Conservation (phyloP, 345 rosid genomes). For the Syzygium aqueum region DNA sequence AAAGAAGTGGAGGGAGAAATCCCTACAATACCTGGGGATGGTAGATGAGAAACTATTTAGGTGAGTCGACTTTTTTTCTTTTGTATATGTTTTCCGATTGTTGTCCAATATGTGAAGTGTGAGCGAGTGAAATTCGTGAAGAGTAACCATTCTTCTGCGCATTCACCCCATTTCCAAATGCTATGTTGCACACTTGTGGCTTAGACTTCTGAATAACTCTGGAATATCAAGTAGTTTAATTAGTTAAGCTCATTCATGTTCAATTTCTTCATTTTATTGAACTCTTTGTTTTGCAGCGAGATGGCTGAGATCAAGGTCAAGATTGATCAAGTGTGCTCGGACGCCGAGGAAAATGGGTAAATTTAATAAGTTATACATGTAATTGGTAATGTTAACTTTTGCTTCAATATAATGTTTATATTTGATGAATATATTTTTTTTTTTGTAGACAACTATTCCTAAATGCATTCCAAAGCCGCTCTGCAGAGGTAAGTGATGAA, state of each 20-base stretch:
- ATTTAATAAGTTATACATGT: too few species aligned
- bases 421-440: too few species aligned
- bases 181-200: too few species aligned
- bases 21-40: rapidly evolving
- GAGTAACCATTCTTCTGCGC: too few species aligned
- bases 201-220: too few species aligned
- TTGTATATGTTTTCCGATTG: too few species aligned
- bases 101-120: rapidly evolving
- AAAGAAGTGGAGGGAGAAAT: rapidly evolving
- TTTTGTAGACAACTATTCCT: rapidly evolving
- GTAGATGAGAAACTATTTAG: too few species aligned
- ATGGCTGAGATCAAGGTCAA: background rate
- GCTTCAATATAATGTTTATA: too few species aligned
- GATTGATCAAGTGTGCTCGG: rapidly evolving
- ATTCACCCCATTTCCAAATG: rapidly evolving
- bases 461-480: rapidly evolving
- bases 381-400: too few species aligned
- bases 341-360: background rate
- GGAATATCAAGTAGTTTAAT: too few species aligned
- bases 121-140: too few species aligned
- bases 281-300: background rate
- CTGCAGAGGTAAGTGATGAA: background rate
- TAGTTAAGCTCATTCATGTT: rapidly evolving
- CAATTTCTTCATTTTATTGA: background rate
- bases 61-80: too few species aligned